A percentile compares a stretch with the other conserved stretches of the same genome.
phyloP scores from a whole-genome alignment of 2,329 filamentous ascomycete species.

The Ophiostoma ulmi region DNA sequence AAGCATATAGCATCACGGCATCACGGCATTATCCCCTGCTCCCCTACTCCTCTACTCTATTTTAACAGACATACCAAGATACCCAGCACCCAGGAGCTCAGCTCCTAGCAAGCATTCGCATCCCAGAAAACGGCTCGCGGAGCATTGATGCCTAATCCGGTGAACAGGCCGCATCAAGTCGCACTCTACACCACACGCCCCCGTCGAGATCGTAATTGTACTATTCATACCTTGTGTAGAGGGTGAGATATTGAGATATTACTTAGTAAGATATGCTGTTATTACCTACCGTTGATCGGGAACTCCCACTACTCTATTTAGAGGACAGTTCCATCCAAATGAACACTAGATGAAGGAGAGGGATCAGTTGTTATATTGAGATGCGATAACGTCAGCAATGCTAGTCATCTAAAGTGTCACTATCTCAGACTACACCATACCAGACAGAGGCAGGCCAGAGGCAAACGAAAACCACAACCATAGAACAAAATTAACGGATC shows the following conservation, averaged over 20 bases:
- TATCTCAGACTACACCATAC: background rate
- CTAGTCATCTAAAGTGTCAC: background rate
- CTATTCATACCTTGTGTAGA: no score
- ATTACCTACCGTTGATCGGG: background rate
- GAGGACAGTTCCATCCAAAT: background rate
- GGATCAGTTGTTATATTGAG: background rate
- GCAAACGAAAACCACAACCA: background rate
- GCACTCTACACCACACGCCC: conserved; percentile 4
- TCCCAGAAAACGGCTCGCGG: background rate
- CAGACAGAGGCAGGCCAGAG: background rate
- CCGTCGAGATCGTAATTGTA: background rate
- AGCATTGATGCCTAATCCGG: background rate
- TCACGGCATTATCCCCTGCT: background rate
- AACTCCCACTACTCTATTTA: conserved; percentile 1
- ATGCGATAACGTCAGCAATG: background rate
- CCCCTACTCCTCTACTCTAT: background rate
- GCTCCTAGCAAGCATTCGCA: background rate
- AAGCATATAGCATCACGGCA: background rate
- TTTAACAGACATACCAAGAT: background rate
- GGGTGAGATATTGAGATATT: background rate
- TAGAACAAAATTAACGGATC: background rate
- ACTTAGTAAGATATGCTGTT: background rate
- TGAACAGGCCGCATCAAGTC: conserved; percentile 1
- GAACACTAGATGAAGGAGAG: background rate
- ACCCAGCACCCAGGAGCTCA: background rate